A percentile compares a stretch with the other conserved stretches of the same genome.
These are phyloP conservation scores for Lactarius akahatsu DNA, from an alignment of 768 basidiomycete genomes.

Conservation along the genomic window DNA sequence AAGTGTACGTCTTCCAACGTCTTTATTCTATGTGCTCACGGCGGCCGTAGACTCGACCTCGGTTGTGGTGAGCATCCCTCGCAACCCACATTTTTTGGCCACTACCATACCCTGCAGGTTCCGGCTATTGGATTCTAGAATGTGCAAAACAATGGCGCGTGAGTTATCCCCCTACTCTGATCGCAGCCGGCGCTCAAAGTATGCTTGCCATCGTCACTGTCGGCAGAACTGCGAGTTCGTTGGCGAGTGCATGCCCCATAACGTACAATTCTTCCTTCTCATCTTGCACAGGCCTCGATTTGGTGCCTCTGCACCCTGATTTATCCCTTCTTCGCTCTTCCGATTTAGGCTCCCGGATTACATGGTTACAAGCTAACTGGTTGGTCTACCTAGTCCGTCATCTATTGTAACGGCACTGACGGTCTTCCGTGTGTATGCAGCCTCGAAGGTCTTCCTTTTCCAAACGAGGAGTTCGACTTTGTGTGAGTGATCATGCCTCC, in stretches of 20 bases:
- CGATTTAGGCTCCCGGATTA: conserved; percentile 58
- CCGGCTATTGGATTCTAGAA: conserved; percentile 72
- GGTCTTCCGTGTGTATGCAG: conserved; percentile 37
- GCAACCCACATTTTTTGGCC: conserved; percentile 14
- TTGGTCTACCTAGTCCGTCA: conserved; percentile 37
- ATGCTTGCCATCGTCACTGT: conserved; percentile 7
- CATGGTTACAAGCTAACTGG: conserved; percentile 76
- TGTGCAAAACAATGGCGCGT: conserved; percentile 66
- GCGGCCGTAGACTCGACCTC: conserved; percentile 54
- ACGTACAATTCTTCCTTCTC: background rate
- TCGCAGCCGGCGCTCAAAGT: background rate
- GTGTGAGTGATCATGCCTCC: conserved; percentile 48
- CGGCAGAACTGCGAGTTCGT: conserved; percentile 58
- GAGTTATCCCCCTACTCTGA: conserved; percentile 23
- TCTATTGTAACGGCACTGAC: conserved; percentile 8
- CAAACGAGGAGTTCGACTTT: conserved; percentile 71
- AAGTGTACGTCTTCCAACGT: conserved; percentile 49
- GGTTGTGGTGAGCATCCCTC: conserved; percentile 57
- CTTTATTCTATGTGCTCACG: conserved; percentile 18
- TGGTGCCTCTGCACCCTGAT: conserved; percentile 72
- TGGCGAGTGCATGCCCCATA: conserved; percentile 42
- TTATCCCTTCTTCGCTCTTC: conserved; percentile 56
- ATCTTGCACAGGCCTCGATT: conserved; percentile 54
- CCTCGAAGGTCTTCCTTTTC: conserved; percentile 68
- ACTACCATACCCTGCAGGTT: conserved; percentile 42